These are phyloP conservation scores for Ogataea sp. DNA, from an alignment of 805 yeast species.

Conservation along the genomic window DNA sequence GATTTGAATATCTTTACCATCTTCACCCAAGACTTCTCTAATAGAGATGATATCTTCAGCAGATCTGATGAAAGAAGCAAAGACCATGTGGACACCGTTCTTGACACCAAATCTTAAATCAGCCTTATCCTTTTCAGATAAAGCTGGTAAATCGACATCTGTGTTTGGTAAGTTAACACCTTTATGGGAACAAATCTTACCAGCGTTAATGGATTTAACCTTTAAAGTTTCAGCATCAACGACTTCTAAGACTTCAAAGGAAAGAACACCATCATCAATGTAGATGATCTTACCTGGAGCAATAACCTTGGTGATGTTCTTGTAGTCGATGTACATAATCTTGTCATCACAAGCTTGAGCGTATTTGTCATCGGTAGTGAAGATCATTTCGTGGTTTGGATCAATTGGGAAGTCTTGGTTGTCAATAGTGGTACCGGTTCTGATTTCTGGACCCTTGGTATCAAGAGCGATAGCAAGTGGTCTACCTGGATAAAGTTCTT, in stretches of 20 bases:
- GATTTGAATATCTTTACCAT: conserved; percentile 93
- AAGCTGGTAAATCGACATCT: conserved; percentile 97
- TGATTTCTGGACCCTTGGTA: conserved; percentile 99
- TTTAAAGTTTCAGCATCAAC: conserved; percentile 73
- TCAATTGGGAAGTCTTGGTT: conserved; percentile 76
- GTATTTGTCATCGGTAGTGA: conserved; percentile 85
- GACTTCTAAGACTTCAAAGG: conserved; percentile 85
- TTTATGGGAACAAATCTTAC: conserved; percentile 94
- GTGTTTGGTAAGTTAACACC: conserved; percentile 99
- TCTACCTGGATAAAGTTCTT: conserved; percentile 84
- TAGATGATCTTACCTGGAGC: conserved; percentile 82
- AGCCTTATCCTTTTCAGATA: conserved; percentile 90
- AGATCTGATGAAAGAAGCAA: conserved; percentile 96
- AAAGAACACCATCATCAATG: conserved; percentile 96
- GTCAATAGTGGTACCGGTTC: conserved; percentile 91
- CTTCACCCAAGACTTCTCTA: conserved; percentile 93
- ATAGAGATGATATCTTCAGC: conserved; percentile 85
- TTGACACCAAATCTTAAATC: conserved; percentile 94
- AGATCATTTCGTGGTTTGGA: conserved; percentile 83
- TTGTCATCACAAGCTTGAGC: conserved; percentile 65
- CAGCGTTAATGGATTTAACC: conserved; percentile 87
- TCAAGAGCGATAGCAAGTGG: conserved; percentile 98
- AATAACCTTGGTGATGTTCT: conserved; percentile 93
- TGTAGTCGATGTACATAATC: conserved; percentile 86
- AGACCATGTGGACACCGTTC: conserved; percentile 96